Conservation (phyloP, 2,329 filamentous ascomycete species). For the Coniochaeta prunicola region DNA sequence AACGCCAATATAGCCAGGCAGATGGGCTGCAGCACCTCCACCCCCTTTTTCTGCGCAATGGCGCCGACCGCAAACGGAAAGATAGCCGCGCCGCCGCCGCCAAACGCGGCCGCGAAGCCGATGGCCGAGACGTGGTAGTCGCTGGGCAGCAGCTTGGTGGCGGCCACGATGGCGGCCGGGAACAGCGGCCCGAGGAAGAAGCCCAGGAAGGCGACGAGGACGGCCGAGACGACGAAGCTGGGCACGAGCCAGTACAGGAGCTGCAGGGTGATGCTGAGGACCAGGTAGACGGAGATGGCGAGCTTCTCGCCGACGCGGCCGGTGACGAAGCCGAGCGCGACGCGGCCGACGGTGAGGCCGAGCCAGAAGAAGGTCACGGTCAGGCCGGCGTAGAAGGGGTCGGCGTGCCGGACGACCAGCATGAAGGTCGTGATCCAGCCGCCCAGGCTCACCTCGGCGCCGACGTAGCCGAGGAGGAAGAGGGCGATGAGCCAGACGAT, state of each 20-base stretch:
- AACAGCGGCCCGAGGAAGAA: constrained; percentile 78
- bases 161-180: constrained; percentile 62
- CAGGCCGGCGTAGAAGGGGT: constrained; percentile 63
- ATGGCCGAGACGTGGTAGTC: constrained; percentile 72
- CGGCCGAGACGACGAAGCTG: constrained; percentile 65
- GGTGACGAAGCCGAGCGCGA: constrained; percentile 68
- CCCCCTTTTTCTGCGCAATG: constrained; percentile 50
- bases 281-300: constrained; percentile 56
- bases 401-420: constrained; percentile 64
- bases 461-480: constrained; percentile 72
- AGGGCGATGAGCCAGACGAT: constrained; percentile 64
- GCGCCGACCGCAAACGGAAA: constrained; percentile 60
- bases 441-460: constrained; percentile 66
- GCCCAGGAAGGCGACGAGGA: constrained; percentile 64
- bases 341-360: constrained; percentile 64
- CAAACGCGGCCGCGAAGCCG: constrained; percentile 71
- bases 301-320: constrained; percentile 62
- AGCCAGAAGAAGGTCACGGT: constrained; percentile 49
- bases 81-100: constrained; percentile 63
- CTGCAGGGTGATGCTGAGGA: constrained; percentile 55
- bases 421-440: constrained; percentile 85
- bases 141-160: constrained; percentile 61
- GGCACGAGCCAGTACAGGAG: constrained; percentile 79
- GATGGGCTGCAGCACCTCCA: constrained; percentile 49
- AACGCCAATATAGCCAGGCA: constrained; percentile 41